Conservation (phyloP, 2,329 filamentous ascomycete species). For the Colletotrichum somersetense region DNA sequence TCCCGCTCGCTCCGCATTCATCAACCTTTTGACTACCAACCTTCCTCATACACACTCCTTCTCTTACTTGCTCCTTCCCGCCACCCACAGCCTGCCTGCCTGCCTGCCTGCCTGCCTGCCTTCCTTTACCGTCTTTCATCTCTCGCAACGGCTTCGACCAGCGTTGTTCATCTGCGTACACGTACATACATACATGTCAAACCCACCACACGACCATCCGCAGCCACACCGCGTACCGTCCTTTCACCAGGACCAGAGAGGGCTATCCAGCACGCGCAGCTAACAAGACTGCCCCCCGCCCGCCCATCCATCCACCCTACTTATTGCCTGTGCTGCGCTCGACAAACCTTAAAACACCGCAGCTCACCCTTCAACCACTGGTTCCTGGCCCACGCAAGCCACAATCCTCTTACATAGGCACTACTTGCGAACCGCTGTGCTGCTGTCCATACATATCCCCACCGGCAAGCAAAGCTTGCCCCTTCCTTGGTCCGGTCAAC, state of each 20-base stretch:
- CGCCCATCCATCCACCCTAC: neutral
- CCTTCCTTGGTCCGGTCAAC: conserved; percentile 4
- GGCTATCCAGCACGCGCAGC: conserved; percentile 2
- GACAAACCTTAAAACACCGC: conserved; percentile 38
- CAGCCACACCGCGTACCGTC: conserved; percentile 5
- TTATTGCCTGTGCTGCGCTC: conserved; percentile 28
- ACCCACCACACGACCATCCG: neutral
- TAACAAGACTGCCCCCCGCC: neutral
- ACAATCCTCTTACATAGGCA: conserved; percentile 24
- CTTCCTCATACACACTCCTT: conserved; percentile 3
- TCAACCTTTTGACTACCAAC: conserved; percentile 11
- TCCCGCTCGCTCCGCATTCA: conserved; percentile 16
- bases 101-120: too few species aligned
- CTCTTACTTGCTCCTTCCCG: neutral
- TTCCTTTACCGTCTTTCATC: neutral
- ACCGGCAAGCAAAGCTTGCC: conserved; percentile 4
- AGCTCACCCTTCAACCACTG: conserved; percentile 14
- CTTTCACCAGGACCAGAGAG: conserved; percentile 6
- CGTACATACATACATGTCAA: conserved; percentile 1
- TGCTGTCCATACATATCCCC: conserved; percentile 19
- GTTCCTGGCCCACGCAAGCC: conserved; percentile 34
- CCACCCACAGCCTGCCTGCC: neutral
- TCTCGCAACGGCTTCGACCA: neutral
- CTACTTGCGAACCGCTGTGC: conserved; percentile 4
- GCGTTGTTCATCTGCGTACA: neutral